Evolutionary conservation across 2,329 filamentous ascomycete genomes (phyloP).

Genomic region (Triangularia verruculosa): DNA sequence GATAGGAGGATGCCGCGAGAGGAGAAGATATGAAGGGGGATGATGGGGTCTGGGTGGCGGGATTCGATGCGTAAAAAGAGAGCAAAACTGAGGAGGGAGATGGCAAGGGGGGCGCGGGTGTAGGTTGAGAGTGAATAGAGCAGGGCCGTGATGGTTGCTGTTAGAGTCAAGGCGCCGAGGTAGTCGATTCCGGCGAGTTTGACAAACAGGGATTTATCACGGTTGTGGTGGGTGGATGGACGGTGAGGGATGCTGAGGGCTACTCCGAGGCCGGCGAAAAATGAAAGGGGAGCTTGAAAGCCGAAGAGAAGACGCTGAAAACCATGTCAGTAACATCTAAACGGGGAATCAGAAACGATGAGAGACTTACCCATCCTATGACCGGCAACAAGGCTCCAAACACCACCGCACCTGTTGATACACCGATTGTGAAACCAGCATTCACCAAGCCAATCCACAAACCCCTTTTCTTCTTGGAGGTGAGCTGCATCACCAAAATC

Average conservation of each 20-base stretch:
- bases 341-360: neutral
- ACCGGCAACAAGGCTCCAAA: slow-evolving; percentile 34
- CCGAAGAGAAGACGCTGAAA: slow-evolving; percentile 67
- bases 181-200: slow-evolving; percentile 72
- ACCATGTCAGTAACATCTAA: neutral
- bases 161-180: slow-evolving; percentile 64
- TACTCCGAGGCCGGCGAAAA: slow-evolving; percentile 60
- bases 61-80: slow-evolving; percentile 63
- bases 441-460: slow-evolving; percentile 74
- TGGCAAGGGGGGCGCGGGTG: slow-evolving; percentile 54
- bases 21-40: slow-evolving; percentile 67
- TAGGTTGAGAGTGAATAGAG: slow-evolving; percentile 67
- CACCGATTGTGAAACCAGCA: slow-evolving; percentile 41
- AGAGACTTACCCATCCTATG: slow-evolving; percentile 65
- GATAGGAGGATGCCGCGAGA: slow-evolving; percentile 70
- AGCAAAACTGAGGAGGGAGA: slow-evolving; percentile 51
- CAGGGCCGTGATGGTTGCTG: slow-evolving; percentile 64
- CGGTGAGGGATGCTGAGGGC: slow-evolving; percentile 61
- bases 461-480: slow-evolving; percentile 64
- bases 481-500: slow-evolving; percentile 74
- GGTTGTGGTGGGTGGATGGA: slow-evolving; percentile 35
- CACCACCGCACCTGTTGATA: slow-evolving; percentile 33
- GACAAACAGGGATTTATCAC: slow-evolving; percentile 40
- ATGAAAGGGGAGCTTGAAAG: slow-evolving; percentile 62
- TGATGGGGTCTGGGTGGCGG: slow-evolving; percentile 65